Evolutionary conservation across 164 flowering plant genomes (phyloP).

Genomic region (Umbilicus rupestris): DNA sequence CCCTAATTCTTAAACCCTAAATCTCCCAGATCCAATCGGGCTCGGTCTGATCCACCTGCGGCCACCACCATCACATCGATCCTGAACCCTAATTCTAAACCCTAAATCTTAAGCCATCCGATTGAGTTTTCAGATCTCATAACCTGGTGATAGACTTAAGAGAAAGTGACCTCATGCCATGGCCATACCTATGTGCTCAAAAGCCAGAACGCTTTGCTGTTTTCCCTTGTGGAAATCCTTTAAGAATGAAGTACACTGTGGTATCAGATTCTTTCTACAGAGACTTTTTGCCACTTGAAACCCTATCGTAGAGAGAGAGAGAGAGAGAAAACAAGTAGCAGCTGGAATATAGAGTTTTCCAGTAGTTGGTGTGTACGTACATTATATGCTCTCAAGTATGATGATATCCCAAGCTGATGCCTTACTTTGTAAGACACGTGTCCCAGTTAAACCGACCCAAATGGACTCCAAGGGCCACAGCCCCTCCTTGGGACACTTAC

Average conservation of each 20-base stretch:
- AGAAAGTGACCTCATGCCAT: background rate
- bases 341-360: background rate
- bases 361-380: background rate
- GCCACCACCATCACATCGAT: too few relatives aligned
- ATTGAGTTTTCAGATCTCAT: too few relatives aligned
- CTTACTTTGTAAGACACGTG: background rate
- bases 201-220: background rate
- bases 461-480: constrained; percentile 4
- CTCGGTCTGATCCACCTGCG: too few relatives aligned
- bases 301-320: background rate
- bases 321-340: constrained; percentile 1
- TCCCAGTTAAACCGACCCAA: background rate
- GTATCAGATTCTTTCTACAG: background rate
- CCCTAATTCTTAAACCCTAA: too few relatives aligned
- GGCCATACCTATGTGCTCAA: background rate
- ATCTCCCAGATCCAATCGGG: too few relatives aligned
- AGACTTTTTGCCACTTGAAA: background rate
- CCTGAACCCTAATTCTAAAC: too few relatives aligned
- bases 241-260: background rate
- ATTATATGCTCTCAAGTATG: background rate
- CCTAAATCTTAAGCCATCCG: too few relatives aligned
- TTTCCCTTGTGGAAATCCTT: background rate
- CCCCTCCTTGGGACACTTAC: background rate
- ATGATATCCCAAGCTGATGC: too few relatives aligned
- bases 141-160: too few relatives aligned